Evolutionary conservation across 768 basidiomycete genomes (phyloP).

Genomic region (Cystobasidium tubakii): DNA sequence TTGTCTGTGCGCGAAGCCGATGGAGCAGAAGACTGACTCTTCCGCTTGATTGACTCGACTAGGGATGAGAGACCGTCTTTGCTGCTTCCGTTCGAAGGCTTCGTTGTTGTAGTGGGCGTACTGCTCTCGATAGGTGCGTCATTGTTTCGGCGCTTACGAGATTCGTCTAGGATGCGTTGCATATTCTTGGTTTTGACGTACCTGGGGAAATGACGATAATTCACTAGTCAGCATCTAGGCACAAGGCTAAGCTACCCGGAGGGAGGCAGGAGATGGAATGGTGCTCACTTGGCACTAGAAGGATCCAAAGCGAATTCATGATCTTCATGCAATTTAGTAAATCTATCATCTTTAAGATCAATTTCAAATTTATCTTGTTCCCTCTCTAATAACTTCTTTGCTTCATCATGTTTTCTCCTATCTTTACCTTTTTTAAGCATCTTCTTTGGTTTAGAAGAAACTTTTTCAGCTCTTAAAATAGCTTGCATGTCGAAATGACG

Average conservation of each 20-base stretch:
- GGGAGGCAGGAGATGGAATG: too few species aligned
- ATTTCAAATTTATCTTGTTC: conserved; percentile 75
- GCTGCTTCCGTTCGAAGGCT: not conserved
- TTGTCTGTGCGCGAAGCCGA: conserved; percentile 38
- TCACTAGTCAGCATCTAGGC: too few species aligned
- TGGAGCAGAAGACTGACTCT: conserved; percentile 51
- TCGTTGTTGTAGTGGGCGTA: conserved; percentile 29
- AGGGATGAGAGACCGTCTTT: conserved; percentile 57
- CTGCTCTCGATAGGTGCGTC: conserved; percentile 33
- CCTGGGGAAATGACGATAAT: too few species aligned
- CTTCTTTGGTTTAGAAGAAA: conserved; percentile 47
- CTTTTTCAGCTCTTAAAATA: conserved; percentile 78
- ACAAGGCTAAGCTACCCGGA: too few species aligned
- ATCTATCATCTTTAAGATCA: conserved; percentile 79
- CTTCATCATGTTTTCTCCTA: conserved; percentile 49
- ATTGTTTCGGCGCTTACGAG: conserved; percentile 58
- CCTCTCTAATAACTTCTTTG: conserved; percentile 51
- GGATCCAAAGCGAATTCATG: conserved; percentile 93
- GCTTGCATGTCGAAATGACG: conserved; percentile 84
- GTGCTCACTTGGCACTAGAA: conserved; percentile 91
- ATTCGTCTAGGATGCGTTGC: conserved; percentile 74
- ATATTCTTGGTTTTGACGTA: conserved; percentile 91
- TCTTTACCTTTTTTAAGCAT: conserved; percentile 49
- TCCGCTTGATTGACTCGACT: conserved; percentile 82
- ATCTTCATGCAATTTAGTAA: conserved; percentile 79